Evolutionary conservation across 2,329 filamentous ascomycete species (phyloP).

Genomic region (Botryotinia globosa): DNA sequence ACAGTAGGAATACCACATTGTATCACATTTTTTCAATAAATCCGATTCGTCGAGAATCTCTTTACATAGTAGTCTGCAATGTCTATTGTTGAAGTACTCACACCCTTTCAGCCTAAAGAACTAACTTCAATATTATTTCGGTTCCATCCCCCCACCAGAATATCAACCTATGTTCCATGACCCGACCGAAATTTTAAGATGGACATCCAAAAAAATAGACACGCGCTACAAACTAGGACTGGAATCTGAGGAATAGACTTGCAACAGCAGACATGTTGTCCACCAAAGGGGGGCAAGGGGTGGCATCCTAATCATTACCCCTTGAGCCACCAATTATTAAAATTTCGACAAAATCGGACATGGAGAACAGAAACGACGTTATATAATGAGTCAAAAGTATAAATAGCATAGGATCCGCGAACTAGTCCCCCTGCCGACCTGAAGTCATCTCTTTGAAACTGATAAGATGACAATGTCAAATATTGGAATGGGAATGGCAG

Average conservation of each 20-base stretch:
- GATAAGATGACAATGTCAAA: neutral
- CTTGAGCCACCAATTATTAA: neutral
- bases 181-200: neutral
- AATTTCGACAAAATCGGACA: neutral
- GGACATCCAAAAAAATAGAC: neutral
- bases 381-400: neutral
- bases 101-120: neutral
- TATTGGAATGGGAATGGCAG: neutral
- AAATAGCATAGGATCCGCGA: neutral
- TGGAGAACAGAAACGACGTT: neutral
- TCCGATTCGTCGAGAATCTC: neutral
- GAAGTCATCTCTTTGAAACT: neutral
- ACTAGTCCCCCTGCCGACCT: neutral
- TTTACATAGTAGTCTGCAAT: neutral
- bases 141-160: neutral
- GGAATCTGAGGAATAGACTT: neutral
- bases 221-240: neutral
- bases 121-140: neutral
- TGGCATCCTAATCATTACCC: neutral
- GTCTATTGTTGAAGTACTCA: neutral
- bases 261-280: neutral
- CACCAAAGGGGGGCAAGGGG: neutral
- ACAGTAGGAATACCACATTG: neutral
- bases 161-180: neutral
- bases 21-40: neutral